Evolutionary conservation across 495 filamentous ascomycete genomes (phyloP), one percentile per base, ranked within the genome.

Genomic region (Neurospora pannonica): DNA sequence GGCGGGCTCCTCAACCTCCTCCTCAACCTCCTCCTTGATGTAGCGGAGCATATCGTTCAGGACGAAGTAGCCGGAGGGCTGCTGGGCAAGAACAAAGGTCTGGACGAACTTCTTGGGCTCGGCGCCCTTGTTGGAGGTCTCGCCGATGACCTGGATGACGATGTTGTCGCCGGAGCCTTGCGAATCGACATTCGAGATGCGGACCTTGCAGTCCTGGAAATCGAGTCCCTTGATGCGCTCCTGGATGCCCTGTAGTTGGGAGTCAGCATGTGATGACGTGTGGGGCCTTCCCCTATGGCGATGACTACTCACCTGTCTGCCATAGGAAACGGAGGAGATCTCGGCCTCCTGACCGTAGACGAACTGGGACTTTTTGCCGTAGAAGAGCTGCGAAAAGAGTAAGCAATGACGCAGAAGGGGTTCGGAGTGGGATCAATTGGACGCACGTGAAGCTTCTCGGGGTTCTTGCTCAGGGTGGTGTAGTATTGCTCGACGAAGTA

Each of bases 401-500:
- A 81, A 82, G 76, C 78, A 37, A 78, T 72, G 24, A 38, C 71
- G 73, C 62, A 76, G 48, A 17, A 71, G 46, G 21, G 19, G 38
- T 8, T 38, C 34, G 24, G 37, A 24, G 62, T 21, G 67, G 38
- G 67, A 19, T 28, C 48, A 28, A 40, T 71, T 69, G 74, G 73
- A 87, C 91, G 85, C 83, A 94, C 92, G 79, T 94, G 94, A 75
- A 99, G 90, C 84, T 95, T 97, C 78, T 97, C 95, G 19, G 97
- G 96, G 74, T 86, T 92, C 81, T 94, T 93, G 90, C 94, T 97
- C 78, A 99, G 87, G 76, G 93, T 99, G 75, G 94, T 98, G 83
- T 99, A 99, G 87, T 97, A 98, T 81, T 97, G 94, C 88, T 99
- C 97, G 40, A 98, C 96, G 76, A 99, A 99, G 83, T 94, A 98